A percentile compares a stretch with the other conserved stretches of the same genome.
Conservation (phyloP, 441 rosid species). For the Omphalea diandra region DNA sequence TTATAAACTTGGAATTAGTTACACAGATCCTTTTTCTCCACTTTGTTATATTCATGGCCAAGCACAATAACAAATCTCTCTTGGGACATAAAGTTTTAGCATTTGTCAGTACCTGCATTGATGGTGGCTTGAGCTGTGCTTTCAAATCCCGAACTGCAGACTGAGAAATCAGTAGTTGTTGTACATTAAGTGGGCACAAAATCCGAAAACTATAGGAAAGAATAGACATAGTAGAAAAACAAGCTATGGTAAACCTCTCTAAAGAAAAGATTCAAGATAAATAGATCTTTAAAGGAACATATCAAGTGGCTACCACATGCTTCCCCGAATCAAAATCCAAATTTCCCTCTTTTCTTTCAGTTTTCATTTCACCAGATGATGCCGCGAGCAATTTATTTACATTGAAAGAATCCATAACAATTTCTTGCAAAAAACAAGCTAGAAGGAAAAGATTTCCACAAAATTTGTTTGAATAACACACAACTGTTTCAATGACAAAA, state of each 20-base stretch:
- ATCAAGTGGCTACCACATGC: neutral
- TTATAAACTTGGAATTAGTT: no score
- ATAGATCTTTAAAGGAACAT: neutral
- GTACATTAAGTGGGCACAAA: conserved; percentile 21
- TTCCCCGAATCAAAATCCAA: neutral
- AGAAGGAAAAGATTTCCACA: neutral
- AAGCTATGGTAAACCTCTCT: neutral
- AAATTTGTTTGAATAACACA: neutral
- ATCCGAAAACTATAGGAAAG: conserved; percentile 5
- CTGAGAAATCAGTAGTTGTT: conserved; percentile 43
- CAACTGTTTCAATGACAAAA: neutral
- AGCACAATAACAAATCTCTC: no score
- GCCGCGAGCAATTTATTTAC: neutral
- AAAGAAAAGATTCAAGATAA: neutral
- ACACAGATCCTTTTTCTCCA: neutral
- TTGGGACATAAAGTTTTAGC: neutral
- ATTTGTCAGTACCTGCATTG: conserved; percentile 81
- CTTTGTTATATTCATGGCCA: no score
- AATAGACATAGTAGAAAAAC: neutral
- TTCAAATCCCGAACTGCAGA: conserved; percentile 94
- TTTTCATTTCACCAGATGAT: neutral
- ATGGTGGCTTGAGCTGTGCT: conserved; percentile 95
- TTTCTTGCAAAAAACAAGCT: neutral
- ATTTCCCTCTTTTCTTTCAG: neutral
- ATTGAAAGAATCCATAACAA: neutral